These are phyloP conservation scores for Ampelomyces quisqualis DNA, from an alignment of 2,329 filamentous ascomycete genomes.

Conservation along the genomic window DNA sequence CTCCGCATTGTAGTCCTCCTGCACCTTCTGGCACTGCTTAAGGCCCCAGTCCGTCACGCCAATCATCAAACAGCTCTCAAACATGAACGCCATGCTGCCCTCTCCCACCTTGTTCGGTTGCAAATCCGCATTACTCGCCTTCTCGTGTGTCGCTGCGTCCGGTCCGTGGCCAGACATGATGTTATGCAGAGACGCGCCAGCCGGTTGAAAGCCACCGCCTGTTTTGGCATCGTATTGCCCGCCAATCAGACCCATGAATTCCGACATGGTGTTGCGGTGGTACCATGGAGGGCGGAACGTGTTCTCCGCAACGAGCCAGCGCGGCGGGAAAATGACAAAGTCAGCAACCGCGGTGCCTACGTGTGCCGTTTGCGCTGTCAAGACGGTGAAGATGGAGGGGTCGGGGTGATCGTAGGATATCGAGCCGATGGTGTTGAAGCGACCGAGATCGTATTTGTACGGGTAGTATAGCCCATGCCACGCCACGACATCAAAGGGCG, in stretches of 20 bases:
- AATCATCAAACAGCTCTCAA: constrained; percentile 67
- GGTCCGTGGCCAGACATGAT: constrained; percentile 72
- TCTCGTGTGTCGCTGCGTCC: constrained; percentile 60
- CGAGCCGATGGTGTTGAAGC: constrained; percentile 58
- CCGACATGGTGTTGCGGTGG: constrained; percentile 69
- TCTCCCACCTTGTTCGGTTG: constrained; percentile 62
- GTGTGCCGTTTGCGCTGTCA: constrained; percentile 61
- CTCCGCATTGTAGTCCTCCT: constrained; percentile 74
- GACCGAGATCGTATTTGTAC: constrained; percentile 60
- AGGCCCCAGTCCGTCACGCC: constrained; percentile 72
- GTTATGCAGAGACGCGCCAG: constrained; percentile 67
- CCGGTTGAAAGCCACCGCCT: constrained; percentile 61
- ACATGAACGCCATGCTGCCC: constrained; percentile 68
- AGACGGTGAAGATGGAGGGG: constrained; percentile 66
- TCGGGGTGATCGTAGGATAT: constrained; percentile 66
- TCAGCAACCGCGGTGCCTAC: constrained; percentile 62
- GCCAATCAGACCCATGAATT: constrained; percentile 66
- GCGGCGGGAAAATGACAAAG: constrained; percentile 71
- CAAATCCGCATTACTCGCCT: constrained; percentile 57
- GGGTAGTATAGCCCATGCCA: constrained; percentile 71
- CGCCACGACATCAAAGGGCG: constrained; percentile 69
- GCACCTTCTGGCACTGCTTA: constrained; percentile 68
- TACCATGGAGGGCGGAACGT: constrained; percentile 74
- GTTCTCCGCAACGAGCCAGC: constrained; percentile 68
- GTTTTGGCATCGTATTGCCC: constrained; percentile 64